Evolutionary conservation across 1,284 basidiomycete species (phyloP).

Genomic region (Ganoderma leucocontextum): DNA sequence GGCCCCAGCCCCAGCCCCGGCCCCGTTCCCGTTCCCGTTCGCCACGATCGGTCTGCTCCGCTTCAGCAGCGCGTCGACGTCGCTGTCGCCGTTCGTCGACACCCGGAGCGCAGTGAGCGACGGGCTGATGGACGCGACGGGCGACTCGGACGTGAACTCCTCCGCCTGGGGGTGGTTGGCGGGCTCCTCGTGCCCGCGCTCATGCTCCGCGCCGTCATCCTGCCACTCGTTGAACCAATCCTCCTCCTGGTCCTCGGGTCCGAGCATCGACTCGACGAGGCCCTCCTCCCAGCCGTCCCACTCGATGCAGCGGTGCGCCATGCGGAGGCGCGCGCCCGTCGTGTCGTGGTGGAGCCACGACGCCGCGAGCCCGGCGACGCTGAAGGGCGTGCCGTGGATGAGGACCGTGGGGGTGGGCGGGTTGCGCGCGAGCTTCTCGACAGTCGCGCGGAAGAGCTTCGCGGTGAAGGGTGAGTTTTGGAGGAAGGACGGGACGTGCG

Average conservation of each 20-base stretch:
- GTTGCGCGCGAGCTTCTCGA: constrained; percentile 53
- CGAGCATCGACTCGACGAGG: constrained; percentile 74
- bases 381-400: constrained; percentile 32
- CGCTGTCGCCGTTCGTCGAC: constrained; percentile 33
- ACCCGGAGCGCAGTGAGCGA: constrained; percentile 28
- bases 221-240: constrained; percentile 68
- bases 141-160: constrained; percentile 22
- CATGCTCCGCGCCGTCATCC: constrained; percentile 33
- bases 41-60: constrained; percentile 8
- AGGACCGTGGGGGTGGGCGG: constrained; percentile 28
- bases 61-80: constrained; percentile 20
- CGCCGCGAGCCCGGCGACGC: constrained; percentile 54
- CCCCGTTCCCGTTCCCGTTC: constrained; percentile 15
- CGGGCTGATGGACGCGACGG: constrained; percentile 26
- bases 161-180: constrained; percentile 18
- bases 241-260: constrained; percentile 70
- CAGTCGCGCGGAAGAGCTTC: constrained; percentile 70
- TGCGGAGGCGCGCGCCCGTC: constrained; percentile 67
- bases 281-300: constrained; percentile 92
- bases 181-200: constrained; percentile 7
- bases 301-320: constrained; percentile 79
- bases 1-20: constrained; percentile 5
- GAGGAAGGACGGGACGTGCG: constrained; percentile 81
- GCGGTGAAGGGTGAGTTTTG: constrained; percentile 76
- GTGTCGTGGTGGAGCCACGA: constrained; percentile 80